Evolutionary conservation across 768 basidiomycete genomes (phyloP), one percentile per base, ranked within the genome.

Genomic region (Cyclocybe cylindracea): DNA sequence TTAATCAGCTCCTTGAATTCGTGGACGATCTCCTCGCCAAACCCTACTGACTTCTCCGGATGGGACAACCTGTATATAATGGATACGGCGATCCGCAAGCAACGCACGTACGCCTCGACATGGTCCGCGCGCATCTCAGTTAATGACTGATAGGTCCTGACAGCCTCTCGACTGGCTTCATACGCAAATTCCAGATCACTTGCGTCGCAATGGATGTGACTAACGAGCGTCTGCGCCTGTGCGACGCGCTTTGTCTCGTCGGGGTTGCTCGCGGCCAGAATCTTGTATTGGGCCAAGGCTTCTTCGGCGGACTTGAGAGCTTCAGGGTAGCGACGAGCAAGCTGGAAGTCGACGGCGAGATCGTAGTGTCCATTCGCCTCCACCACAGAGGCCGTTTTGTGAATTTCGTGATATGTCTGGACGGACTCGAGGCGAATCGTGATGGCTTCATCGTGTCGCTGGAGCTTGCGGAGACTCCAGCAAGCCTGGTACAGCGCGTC

Each of bases 391-490:
- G 32, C 38, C 5, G 49, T 44, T 10, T 54, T 50, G 32, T 45
- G 38, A 1, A 50, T 41, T 10, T 47, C 34, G 14, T 52, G 47
- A 19, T 58, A 58, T 4, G 53, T 45, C 18, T 40, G 47, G 7
- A 54, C 50, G 5, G 57, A 54, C 35, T 58, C 53, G 3, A 46
- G 44, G 14, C 57, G 39, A 7, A 43, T 48, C 3, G 37, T 33
- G 7, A 50, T 52, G n/a, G 57, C 57, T 32, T 58, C 57, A 3
- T 51, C 46, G 34, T 58, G 57, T n/a, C 53, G 46, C 36, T 51
- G 39, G 19, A 58, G 41, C 11, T 42, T 45, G 14, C 53, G 46
- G 37, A 51, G 46, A 13, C 49, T 54, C 51, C 49, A 53, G 13
- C 51, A 53, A 13, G 51, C 39, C 33, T 51, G 46, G 13, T 48